Base-by-base conservation (phyloP, 2,329 filamentous ascomycete species). In the Cordyceps javanica region DNA sequence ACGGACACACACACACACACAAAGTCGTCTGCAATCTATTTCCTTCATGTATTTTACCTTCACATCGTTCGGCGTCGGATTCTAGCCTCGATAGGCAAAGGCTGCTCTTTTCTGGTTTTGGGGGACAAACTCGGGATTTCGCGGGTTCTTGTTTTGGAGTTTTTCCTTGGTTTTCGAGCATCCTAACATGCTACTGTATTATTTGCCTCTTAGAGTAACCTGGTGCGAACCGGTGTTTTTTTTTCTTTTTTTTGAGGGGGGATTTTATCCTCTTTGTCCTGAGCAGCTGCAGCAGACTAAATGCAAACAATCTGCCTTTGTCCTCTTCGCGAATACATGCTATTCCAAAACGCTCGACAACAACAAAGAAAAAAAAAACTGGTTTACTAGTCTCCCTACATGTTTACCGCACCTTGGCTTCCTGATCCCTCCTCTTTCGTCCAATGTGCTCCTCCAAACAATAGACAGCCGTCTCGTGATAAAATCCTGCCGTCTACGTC, bases 161-260 rank as follows among this genome's bases (percentile, higher is more conserved):
- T 56, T 21, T 25, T 39, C 13, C 16, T 4, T 13, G 36, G 32
- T 32, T 36, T 19, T 14, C n/a, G 30, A 34, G 36, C n/a, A n/a
- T 62, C 59, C 65, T 36, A 52, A 58, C 21, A 42, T 44, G 16
- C 46, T 57, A 23, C n/a, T 57, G 46, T 49, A 41, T 34, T 14
- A 16, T 49, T 16, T 32, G 9, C 50, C 42, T 9, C 21, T 52
- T 55, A 36, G 41, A 45, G 45, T 23, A 28, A 36, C 39, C 26
- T 36, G 41, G 52, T 23, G 39, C 23, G 41, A 16, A 55, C 32
- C n/a, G 28, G 19, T 54, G n/a, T 21, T 30, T 16, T 19, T 44
- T 16, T 14, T n/a, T 21, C 34, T 26, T 21, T 26, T n/a, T 6
- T 34, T 13, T 8, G 32, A 19, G 36, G 36, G 16, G 36, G 16